Percentiles rank a stretch among this genome's conserved stretches.
Conservation (phyloP, 305 asterid species). For the Fraxinus baroniana region DNA sequence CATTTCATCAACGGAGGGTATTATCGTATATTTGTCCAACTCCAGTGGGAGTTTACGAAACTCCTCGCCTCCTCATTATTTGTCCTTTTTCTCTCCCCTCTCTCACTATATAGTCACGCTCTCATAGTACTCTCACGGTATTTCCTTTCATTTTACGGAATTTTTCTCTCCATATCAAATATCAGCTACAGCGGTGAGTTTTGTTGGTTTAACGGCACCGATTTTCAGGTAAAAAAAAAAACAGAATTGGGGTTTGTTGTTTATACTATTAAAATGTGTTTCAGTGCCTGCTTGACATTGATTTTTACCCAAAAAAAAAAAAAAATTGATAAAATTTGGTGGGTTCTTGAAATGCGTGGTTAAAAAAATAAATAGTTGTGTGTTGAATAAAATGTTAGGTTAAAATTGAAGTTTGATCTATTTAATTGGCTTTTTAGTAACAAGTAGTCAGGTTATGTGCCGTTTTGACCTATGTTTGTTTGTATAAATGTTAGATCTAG, state of each 20-base stretch:
- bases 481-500: conserved; percentile 20
- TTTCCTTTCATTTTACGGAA: neutral
- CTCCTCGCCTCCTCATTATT: neutral
- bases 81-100: neutral
- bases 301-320: neutral
- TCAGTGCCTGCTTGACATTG: neutral
- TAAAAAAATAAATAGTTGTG: neutral
- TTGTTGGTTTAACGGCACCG: neutral
- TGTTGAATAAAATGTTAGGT: neutral
- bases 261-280: neutral
- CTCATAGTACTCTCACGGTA: neutral
- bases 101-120: neutral
- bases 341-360: neutral
- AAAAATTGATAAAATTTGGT: neutral
- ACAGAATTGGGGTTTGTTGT: neutral
- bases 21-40: neutral
- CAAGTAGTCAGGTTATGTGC: neutral
- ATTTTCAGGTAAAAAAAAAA: conserved; percentile 18
- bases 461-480: neutral
- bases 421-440: neutral
- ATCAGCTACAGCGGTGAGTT: neutral
- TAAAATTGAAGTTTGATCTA: neutral
- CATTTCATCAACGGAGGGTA: neutral
- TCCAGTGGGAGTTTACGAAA: neutral
- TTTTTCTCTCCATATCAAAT: neutral